Percentiles rank a stretch among this genome's conserved stretches.
phyloP scores from a whole-genome alignment of 257 asterid genomes.

The Striga asiatica region DNA sequence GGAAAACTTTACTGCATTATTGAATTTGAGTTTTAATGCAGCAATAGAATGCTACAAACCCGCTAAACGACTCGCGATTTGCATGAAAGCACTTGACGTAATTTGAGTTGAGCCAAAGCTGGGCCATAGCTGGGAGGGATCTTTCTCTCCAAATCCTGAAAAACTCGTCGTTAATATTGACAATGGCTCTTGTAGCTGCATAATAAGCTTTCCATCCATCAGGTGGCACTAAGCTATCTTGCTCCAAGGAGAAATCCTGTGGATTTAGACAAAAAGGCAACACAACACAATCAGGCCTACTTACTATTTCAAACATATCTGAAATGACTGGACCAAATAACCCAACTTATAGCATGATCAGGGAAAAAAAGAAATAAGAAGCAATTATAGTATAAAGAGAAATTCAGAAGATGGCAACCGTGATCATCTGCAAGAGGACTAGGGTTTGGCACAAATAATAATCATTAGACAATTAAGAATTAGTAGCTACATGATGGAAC shows the following conservation, averaged over 20 bases:
- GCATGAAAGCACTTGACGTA: constrained; percentile 78
- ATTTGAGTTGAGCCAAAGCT: constrained; percentile 69
- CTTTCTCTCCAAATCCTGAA: constrained; percentile 43
- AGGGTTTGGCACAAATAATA: too few species aligned
- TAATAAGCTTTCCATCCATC: constrained; percentile 90
- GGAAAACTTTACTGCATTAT: too few species aligned
- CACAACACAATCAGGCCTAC: constrained; percentile 3
- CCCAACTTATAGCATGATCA: not conserved
- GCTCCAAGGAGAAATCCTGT: constrained; percentile 79
- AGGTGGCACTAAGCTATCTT: constrained; percentile 44
- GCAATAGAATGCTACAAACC: constrained; percentile 33
- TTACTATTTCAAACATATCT: not conserved
- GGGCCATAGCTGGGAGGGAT: constrained; percentile 55
- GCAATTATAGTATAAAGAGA: too few species aligned
- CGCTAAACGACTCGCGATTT: constrained; percentile 54
- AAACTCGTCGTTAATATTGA: constrained; percentile 46
- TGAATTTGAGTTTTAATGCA: not conserved
- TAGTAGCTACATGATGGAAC: not conserved
- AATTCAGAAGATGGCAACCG: too few species aligned
- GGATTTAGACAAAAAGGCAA: constrained; percentile 1
- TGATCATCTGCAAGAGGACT: too few species aligned
- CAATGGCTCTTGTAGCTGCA: constrained; percentile 68
- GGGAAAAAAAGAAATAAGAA: not conserved
- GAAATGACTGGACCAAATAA: not conserved
- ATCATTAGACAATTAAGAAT: not conserved